phyloP scores from a whole-genome alignment of 2,329 filamentous ascomycete genomes.

The Colletotrichum melonis region DNA sequence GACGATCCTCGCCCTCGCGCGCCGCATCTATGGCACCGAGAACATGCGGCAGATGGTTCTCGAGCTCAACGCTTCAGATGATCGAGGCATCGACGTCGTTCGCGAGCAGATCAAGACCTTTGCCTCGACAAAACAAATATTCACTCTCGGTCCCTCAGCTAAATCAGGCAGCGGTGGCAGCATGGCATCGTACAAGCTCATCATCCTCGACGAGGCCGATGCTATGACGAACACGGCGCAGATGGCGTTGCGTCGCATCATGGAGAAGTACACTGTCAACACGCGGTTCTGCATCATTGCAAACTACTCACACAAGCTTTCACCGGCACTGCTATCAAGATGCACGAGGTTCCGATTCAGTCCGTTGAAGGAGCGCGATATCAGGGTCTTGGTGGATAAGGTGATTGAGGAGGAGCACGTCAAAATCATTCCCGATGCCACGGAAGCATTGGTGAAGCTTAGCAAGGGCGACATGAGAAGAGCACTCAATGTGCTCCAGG shows the following conservation, averaged over 20 bases:
- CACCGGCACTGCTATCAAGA: conserved; percentile 88
- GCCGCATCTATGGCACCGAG: conserved; percentile 89
- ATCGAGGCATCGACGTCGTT: conserved; percentile 97
- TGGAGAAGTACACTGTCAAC: conserved; percentile 99
- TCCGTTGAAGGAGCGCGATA: conserved; percentile 89
- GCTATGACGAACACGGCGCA: conserved; percentile 99
- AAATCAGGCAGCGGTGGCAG: conserved; percentile 53
- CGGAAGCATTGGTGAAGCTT: conserved; percentile 84
- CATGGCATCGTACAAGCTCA: conserved; percentile 89
- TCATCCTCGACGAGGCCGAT: conserved; percentile 98
- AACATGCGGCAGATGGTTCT: conserved; percentile 99
- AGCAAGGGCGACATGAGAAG: conserved; percentile 97
- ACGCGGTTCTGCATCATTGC: conserved; percentile 98
- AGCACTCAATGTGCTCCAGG: conserved; percentile 94
- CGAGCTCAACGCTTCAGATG: conserved; percentile 96
- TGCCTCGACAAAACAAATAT: conserved; percentile 97
- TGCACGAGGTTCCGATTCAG: conserved; percentile 97
- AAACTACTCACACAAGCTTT: conserved; percentile 98
- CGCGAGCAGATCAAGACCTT: conserved; percentile 99
- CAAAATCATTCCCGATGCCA: conserved; percentile 83
- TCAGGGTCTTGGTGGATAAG: conserved; percentile 85
- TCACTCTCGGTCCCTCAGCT: conserved; percentile 71
- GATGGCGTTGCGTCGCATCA: conserved; percentile 95
- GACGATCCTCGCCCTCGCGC: conserved; percentile 91
- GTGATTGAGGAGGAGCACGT: conserved; percentile 90